phyloP scores from a whole-genome alignment of 208 protist genomes.

The Vickermania spadyakhi region DNA sequence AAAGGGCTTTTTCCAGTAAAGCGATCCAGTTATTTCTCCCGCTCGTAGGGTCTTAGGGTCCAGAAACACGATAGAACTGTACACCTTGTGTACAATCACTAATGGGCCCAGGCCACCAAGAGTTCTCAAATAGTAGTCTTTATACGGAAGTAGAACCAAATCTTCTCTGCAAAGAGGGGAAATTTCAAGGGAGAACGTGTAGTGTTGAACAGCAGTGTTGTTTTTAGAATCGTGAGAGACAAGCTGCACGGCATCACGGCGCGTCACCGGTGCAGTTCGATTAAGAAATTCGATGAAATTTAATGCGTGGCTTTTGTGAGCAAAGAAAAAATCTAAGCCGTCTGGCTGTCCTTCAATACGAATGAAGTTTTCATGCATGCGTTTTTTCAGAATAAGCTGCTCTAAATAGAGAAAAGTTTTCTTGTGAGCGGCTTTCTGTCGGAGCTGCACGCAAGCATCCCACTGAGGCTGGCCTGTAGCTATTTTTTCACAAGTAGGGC shows the following conservation, averaged over 20 bases:
- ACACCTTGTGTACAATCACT: conserved; percentile 92
- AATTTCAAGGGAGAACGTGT: conserved; percentile 97
- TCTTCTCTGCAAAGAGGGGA: conserved; percentile 96
- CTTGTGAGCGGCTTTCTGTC: conserved; percentile 98
- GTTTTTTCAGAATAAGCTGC: conserved; percentile 98
- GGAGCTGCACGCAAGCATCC: conserved; percentile 96
- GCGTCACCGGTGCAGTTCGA: conserved; percentile 84
- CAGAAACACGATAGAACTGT: conserved; percentile 93
- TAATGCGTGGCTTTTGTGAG: conserved; percentile 91
- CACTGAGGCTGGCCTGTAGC: conserved; percentile 97
- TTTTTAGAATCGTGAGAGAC: conserved; percentile 97
- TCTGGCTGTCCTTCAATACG: conserved; percentile 94
- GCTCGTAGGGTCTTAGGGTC: conserved; percentile 93
- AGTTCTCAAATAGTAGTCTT: conserved; percentile 66
- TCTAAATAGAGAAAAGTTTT: conserved; percentile 98
- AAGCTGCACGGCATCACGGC: conserved; percentile 92
- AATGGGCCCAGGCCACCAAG: conserved; percentile 90
- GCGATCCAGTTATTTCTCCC: conserved; percentile 78
- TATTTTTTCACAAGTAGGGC: conserved; percentile 93
- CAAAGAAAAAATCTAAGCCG: conserved; percentile 99
- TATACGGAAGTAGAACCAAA: conserved; percentile 88
- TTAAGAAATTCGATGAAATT: conserved; percentile 97
- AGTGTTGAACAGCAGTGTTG: conserved; percentile 98
- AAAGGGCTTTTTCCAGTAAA: conserved; percentile 96
- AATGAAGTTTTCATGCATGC: conserved; percentile 91